phyloP scores from a whole-genome alignment of 75 land plant genomes.

The Azolla pinnata region DNA sequence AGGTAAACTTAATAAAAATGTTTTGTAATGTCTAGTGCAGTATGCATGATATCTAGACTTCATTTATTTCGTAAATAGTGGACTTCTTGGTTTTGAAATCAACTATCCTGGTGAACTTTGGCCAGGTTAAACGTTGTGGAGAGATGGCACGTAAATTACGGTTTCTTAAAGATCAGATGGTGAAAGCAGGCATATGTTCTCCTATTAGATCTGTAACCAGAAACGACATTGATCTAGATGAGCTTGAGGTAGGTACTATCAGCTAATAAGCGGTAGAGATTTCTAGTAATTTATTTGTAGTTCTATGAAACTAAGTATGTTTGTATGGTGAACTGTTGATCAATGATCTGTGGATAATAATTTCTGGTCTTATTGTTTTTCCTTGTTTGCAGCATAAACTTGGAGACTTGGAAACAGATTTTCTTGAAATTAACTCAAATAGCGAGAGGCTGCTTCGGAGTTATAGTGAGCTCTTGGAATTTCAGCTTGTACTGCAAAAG shows the following conservation, averaged over 20 bases:
- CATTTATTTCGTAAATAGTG: not conserved
- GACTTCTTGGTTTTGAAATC: not conserved
- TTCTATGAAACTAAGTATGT: too few relatives aligned
- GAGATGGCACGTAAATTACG: constrained; percentile 78
- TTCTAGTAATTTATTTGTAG: too few relatives aligned
- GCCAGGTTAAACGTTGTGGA: constrained; percentile 81
- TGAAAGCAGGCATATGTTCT: constrained; percentile 47
- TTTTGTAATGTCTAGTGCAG: not conserved
- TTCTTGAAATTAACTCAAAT: constrained; percentile 78
- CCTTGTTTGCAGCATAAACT: constrained; percentile 48
- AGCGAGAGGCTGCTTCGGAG: constrained; percentile 66
- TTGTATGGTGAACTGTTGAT: too few relatives aligned
- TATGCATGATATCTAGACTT: constrained; percentile 1
- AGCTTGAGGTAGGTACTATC: constrained; percentile 79
- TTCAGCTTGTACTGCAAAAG: constrained; percentile 78
- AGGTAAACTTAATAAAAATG: constrained; percentile 35
- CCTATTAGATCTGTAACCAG: constrained; percentile 36
- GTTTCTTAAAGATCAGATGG: constrained; percentile 72
- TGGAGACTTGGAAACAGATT: constrained; percentile 83
- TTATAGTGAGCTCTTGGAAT: constrained; percentile 77
- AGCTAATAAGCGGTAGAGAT: too few relatives aligned
- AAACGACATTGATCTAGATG: constrained; percentile 55
- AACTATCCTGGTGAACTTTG: not conserved
- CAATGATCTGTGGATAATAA: too few relatives aligned
- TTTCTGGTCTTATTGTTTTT: not conserved